Base-by-base conservation (phyloP, 78 protist species). In the Dictyostelium intermedium region DNA sequence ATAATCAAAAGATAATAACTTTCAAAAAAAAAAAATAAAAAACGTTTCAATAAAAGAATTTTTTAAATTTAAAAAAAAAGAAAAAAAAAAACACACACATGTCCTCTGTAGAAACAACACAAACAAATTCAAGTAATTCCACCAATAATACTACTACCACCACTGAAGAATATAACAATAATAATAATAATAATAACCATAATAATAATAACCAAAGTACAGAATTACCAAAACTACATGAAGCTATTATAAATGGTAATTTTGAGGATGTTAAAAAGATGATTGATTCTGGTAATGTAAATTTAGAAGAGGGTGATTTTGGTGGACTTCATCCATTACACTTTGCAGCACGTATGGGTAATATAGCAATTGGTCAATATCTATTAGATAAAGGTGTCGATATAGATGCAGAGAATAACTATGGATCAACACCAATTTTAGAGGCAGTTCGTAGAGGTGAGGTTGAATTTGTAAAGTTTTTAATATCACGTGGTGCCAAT, bases 361-460 rank as follows among this genome's bases (percentile, higher is more conserved):
- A 87, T 87, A 61, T 87, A 20, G 43, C 66, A 60, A 87, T 87
- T 72, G 93, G 81, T n/a, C 60, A 78, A 23, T 41, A 61, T 23
- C 32, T 87, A 14, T 11, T 87, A 14, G 35, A 41, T 4, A 63
- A 56, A 5, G 93, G 96, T 23, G 94, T 93, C 0, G 37, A 95
- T 50, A 47, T 95, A 20, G 84, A 95, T 53, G 95, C 87, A 50
- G 91, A 81, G 66, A 91, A 91, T 32, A 53, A 77, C 74, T 84
- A 47, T 77, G 97, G 97, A 3, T 92, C 93, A 35, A 95, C 97
- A 53, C 97, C 97, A 7, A 39, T 95, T 2, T 92, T 91, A 11
- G 95, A 95, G 70, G 95, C 97, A 1, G 91, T 84, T 13, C 23
- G 93, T 27, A 77, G 93, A 79, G 93, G 93, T 34, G 93, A 87